phyloP scores from a whole-genome alignment of 2,329 filamentous ascomycete genomes.

The Penicillium griseofulvum region DNA sequence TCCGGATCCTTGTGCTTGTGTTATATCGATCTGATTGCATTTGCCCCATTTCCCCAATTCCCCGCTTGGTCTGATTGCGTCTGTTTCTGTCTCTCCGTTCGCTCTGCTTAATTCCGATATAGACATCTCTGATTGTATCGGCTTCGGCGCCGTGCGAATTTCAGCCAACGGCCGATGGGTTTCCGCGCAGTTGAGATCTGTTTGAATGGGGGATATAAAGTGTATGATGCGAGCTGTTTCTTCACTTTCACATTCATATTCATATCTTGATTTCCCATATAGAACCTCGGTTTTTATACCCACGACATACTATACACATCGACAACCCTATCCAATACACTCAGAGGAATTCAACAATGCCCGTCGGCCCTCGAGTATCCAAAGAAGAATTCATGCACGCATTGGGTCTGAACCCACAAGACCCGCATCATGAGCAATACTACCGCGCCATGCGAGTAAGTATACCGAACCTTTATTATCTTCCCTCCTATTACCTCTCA shows the following conservation, averaged over 20 bases:
- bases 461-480: not conserved
- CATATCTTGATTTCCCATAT: not conserved
- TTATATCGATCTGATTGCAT: conserved; percentile 10
- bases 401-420: conserved; percentile 40
- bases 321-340: not conserved
- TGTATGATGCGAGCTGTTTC: not conserved
- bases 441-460: conserved; percentile 48
- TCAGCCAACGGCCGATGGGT: not conserved
- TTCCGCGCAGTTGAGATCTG: conserved; percentile 8
- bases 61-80: conserved; percentile 16
- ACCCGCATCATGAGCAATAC: conserved; percentile 44
- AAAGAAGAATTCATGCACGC: conserved; percentile 50
- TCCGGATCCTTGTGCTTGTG: not conserved
- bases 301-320: not conserved
- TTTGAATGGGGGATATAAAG: conserved; percentile 18
- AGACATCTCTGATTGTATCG: conserved; percentile 18
- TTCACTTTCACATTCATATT: not conserved
- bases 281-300: not conserved
- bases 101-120: conserved; percentile 20
- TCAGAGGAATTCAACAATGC: conserved; percentile 21
- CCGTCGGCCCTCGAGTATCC: conserved; percentile 44
- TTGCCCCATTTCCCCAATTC: conserved; percentile 1
- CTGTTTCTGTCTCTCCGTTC: conserved; percentile 16
- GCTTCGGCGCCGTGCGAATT: conserved; percentile 7
- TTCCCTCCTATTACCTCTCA: not conserved